Evolutionary conservation across 352 stramenopile species (phyloP).

Genomic region (Phytopythium aichiense): DNA sequence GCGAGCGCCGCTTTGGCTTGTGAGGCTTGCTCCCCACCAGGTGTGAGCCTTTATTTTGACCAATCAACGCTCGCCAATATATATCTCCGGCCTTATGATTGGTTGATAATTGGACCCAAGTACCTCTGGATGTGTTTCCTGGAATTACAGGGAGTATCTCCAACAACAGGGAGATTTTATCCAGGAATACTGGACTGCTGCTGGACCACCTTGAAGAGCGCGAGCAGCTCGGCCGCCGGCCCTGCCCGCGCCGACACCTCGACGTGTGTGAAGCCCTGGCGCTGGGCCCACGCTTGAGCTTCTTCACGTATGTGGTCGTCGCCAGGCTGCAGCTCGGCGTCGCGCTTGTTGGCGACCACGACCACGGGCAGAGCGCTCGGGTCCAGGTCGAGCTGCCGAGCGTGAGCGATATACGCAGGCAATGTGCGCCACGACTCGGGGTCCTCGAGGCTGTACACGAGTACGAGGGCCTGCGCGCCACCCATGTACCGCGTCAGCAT

Average conservation of each 20-base stretch:
- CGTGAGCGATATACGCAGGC: conserved; percentile 20
- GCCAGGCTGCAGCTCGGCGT: conserved; percentile 8
- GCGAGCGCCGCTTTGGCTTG: not conserved
- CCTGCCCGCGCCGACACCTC: conserved; percentile 14
- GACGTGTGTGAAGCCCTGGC: conserved; percentile 11
- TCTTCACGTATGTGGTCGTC: not conserved
- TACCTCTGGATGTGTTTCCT: too few relatives aligned
- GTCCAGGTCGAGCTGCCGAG: conserved; percentile 11
- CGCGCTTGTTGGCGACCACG: conserved; percentile 25
- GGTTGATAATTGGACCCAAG: too few relatives aligned
- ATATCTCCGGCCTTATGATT: too few relatives aligned
- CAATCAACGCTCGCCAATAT: too few relatives aligned
- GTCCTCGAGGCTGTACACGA: conserved; percentile 39
- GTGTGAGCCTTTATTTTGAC: too few relatives aligned
- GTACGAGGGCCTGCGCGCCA: conserved; percentile 22
- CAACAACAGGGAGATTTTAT: too few relatives aligned
- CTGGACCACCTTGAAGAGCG: conserved; percentile 18
- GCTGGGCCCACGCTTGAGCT: conserved; percentile 15
- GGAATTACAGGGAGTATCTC: too few relatives aligned
- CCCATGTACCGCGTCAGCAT: conserved; percentile 47
- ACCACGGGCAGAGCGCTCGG: conserved; percentile 11
- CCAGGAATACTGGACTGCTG: too few relatives aligned
- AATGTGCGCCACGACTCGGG: conserved; percentile 24
- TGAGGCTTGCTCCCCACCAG: too few relatives aligned
- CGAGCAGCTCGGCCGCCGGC: conserved; percentile 7